phyloP scores from a whole-genome alignment of 2,329 filamentous ascomycete genomes.

The Peltaster fructicola region DNA sequence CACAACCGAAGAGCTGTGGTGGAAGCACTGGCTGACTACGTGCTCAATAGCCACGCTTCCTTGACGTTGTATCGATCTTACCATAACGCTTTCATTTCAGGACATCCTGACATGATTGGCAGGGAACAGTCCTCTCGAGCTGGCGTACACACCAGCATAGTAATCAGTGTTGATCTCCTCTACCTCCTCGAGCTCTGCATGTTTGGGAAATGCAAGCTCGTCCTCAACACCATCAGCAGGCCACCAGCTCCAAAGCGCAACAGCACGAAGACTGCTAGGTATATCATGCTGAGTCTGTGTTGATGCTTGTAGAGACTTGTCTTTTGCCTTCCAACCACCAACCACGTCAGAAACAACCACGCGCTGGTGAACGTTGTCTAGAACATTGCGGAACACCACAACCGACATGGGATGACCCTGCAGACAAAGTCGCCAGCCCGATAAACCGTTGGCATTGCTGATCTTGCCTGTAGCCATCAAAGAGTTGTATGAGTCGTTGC shows the following conservation, averaged over 20 bases:
- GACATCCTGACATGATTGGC: constrained; percentile 47
- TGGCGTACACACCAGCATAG: constrained; percentile 77
- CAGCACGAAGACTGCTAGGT: constrained; percentile 38
- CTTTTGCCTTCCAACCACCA: constrained; percentile 53
- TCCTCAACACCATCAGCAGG: constrained; percentile 47
- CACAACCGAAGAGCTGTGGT: too few species aligned
- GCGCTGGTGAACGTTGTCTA: constrained; percentile 48
- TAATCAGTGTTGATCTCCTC: constrained; percentile 84
- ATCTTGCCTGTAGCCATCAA: constrained; percentile 48
- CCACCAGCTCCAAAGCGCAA: constrained; percentile 63
- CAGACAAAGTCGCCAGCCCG: constrained; percentile 70
- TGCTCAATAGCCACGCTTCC: too few species aligned
- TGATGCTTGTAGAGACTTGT: constrained; percentile 18
- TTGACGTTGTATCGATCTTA: too few species aligned
- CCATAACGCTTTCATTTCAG: too few species aligned
- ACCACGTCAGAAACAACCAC: constrained; percentile 56
- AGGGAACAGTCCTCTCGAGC: constrained; percentile 61
- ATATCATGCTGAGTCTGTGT: not conserved
- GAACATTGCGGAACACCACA: constrained; percentile 50
- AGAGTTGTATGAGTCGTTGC: constrained; percentile 55
- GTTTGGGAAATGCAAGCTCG: constrained; percentile 68
- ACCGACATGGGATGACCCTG: constrained; percentile 71
- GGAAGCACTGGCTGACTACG: too few species aligned
- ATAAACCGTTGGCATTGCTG: constrained; percentile 54
- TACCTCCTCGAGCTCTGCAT: constrained; percentile 66